Evolutionary conservation across 768 basidiomycete species (phyloP), one percentile per base, ranked within the genome.

Genomic region (Punctularia strigosozonata): DNA sequence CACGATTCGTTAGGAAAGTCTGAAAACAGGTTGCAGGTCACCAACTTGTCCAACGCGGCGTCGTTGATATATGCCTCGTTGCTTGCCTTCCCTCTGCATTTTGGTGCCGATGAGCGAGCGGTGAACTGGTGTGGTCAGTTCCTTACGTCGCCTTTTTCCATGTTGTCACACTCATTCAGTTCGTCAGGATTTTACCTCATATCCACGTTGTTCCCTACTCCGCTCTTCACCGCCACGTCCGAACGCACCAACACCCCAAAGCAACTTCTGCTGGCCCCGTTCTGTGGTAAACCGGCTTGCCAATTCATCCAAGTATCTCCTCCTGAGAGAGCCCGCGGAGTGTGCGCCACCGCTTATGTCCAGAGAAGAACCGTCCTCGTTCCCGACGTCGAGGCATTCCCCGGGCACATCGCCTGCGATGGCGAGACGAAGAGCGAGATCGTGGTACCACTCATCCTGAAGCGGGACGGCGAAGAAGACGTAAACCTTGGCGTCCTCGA

Each of bases 331-430:
- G 46, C 63, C 2, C 69, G 71, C n/a, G 89, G 91, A 21, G 91
- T 95, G 8, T 95, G 91, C 55, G 85, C 88, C 5, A 79, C 78
- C 36, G 79, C 81, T 2, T 94, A 75, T 56, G 39, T 77, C 12
- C 65, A 65, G 36, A 58, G 55, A 31, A 51, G 63, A 46, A 73
- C 80, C 0, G 38, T 87, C 4, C 50, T 89, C n/a, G 87, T 95
- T 1, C 60, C 65, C 15, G 72, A 92, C 43, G 89, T 97, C 15
- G 71, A 84, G 19, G 58, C 56, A 7, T 90, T 90, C 52, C 87
- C 87, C 1, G 90, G 92, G 0, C 94, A 98, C 54, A 94, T 95
- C 44, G 87, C 89, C 2, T 97, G 94, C 52, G 91, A 97, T 48
- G 85, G 78, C 17, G 77, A 80, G 38, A 94, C 92, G 2, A 80